Evolutionary conservation across 2,329 filamentous ascomycete species (phyloP).

Genomic region (Lizonia empirigonia): DNA sequence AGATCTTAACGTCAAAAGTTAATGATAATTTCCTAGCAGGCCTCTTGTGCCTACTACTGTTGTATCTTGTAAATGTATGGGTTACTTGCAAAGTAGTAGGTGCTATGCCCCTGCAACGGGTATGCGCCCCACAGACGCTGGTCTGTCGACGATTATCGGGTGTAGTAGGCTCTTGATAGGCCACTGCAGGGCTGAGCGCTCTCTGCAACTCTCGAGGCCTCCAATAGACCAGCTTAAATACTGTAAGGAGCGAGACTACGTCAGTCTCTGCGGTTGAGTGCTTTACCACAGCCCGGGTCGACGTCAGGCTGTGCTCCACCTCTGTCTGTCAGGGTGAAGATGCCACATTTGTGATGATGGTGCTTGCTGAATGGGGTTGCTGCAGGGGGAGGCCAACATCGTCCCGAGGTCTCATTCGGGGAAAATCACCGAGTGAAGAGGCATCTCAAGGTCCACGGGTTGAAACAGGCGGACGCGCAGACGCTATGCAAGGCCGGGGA

Average conservation of each 20-base stretch:
- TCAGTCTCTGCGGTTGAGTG: not conserved
- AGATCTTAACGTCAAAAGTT: no score
- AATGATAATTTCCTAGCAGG: no score
- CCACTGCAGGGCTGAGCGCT: not conserved
- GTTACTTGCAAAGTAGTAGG: no score
- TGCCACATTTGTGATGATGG: not conserved
- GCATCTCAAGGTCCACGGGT: slow-evolving; percentile 4
- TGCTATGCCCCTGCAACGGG: no score
- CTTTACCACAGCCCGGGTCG: not conserved
- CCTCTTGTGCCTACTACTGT: no score
- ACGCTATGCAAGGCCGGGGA: slow-evolving; percentile 22
- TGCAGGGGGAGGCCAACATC: not conserved
- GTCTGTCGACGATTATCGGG: no score
- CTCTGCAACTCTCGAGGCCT: not conserved
- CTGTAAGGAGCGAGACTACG: not conserved
- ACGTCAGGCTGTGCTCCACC: no score
- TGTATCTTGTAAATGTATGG: no score
- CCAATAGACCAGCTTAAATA: not conserved
- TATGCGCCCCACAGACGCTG: no score
- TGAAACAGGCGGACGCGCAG: slow-evolving; percentile 3
- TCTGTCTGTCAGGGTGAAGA: not conserved
- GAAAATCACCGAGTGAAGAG: slow-evolving; percentile 1
- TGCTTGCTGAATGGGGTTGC: not conserved
- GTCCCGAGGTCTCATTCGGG: slow-evolving; percentile 8
- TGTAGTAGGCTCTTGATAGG: no score